Evolutionary conservation across 306 rosid species (phyloP).

Genomic region (Trifolium fragiferum): DNA sequence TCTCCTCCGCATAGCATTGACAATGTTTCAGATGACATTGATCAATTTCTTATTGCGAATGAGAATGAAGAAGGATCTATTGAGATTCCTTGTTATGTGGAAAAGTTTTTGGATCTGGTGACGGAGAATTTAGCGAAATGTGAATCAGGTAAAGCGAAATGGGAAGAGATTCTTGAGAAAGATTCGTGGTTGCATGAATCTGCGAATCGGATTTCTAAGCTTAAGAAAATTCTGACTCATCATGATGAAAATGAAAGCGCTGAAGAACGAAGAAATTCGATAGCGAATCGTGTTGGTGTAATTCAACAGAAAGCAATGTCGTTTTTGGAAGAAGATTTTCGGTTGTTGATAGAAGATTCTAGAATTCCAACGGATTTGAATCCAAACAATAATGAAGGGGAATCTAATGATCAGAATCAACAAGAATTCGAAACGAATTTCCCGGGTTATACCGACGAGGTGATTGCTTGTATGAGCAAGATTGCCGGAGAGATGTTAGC

Average conservation of each 20-base stretch:
- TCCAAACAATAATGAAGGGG: slow-evolving; percentile 27
- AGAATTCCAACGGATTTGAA: slow-evolving; percentile 38
- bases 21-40: slow-evolving; percentile 49
- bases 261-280: slow-evolving; percentile 25
- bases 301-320: slow-evolving; percentile 62
- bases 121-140: slow-evolving; percentile 50
- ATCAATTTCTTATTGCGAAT: slow-evolving; percentile 38
- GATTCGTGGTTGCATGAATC: slow-evolving; percentile 55
- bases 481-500: slow-evolving; percentile 50
- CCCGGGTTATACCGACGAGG: slow-evolving; percentile 56
- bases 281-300: slow-evolving; percentile 56
- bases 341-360: slow-evolving; percentile 61
- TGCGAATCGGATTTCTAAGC: slow-evolving; percentile 53
- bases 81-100: slow-evolving; percentile 51
- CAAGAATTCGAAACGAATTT: slow-evolving; percentile 26
- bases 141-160: slow-evolving; percentile 43
- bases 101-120: slow-evolving; percentile 53
- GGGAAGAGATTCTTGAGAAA: slow-evolving; percentile 46
- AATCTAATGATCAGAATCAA: slow-evolving; percentile 30
- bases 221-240: slow-evolving; percentile 24
- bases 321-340: slow-evolving; percentile 73
- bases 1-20: slow-evolving; percentile 43
- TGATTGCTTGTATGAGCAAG: slow-evolving; percentile 42
- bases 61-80: background rate
- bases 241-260: background rate